Percentiles rank a stretch among this genome's conserved stretches.
phyloP scores from a whole-genome alignment of 106 monocot species.

The Dendrobium huoshanense region DNA sequence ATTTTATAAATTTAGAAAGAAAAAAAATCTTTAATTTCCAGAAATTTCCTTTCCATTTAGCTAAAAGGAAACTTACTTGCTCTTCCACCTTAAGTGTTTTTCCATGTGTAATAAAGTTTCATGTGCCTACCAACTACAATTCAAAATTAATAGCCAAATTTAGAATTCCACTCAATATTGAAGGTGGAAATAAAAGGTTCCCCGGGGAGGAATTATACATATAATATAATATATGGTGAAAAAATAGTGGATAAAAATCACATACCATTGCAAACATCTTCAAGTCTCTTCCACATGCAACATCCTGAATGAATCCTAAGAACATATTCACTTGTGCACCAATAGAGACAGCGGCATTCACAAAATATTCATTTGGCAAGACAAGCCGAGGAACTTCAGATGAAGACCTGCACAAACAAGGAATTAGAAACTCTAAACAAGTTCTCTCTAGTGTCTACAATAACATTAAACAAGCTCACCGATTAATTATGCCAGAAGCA shows the following conservation, averaged over 20 bases:
- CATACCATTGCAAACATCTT: slow-evolving; percentile 79
- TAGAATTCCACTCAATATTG: no score
- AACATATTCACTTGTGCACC: slow-evolving; percentile 76
- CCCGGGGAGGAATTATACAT: neutral
- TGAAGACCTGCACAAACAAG: slow-evolving; percentile 33
- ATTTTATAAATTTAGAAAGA: no score
- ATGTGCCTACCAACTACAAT: no score
- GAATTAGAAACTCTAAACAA: slow-evolving; percentile 3
- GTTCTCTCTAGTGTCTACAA: neutral
- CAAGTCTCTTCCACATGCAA: slow-evolving; percentile 72
- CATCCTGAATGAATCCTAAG: slow-evolving; percentile 84
- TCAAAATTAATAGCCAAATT: no score
- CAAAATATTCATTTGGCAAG: slow-evolving; percentile 75
- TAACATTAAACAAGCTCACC: slow-evolving; percentile 33
- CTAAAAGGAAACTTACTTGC: no score
- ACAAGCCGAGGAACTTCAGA: slow-evolving; percentile 71
- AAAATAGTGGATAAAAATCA: neutral
- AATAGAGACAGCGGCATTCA: slow-evolving; percentile 52
- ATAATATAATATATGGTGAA: neutral
- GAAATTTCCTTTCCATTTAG: no score
- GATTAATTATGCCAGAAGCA: slow-evolving; percentile 49
- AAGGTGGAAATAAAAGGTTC: no score
- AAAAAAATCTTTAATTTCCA: no score
- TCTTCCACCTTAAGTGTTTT: no score
- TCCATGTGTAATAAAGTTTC: no score